Evolutionary conservation across 2,329 filamentous ascomycete genomes (phyloP).

Genomic region (Neospermospora avenae): DNA sequence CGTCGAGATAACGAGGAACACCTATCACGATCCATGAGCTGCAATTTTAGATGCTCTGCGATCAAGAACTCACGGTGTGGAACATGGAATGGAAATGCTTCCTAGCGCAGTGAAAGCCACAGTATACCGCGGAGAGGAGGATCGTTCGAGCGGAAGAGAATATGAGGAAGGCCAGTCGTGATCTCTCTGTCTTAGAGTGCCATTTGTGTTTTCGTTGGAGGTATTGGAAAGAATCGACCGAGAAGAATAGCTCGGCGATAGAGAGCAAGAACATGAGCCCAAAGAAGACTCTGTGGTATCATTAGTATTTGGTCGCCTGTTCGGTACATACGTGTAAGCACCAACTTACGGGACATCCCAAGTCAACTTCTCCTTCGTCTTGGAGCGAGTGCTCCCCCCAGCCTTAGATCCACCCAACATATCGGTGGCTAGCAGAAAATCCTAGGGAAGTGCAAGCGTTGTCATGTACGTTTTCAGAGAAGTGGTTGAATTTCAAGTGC

Average conservation of each 20-base stretch:
- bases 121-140: conserved; percentile 18
- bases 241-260: conserved; percentile 21
- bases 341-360: conserved; percentile 2
- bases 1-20: conserved; percentile 20
- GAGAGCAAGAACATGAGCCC: conserved; percentile 23
- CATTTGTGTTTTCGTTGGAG: conserved; percentile 23
- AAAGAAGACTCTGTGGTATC: conserved; percentile 17
- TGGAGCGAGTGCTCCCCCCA: neutral
- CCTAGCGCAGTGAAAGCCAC: conserved; percentile 18
- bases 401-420: neutral
- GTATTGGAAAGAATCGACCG: conserved; percentile 21
- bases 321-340: neutral
- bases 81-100: conserved; percentile 23
- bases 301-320: neutral
- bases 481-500: neutral
- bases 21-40: neutral
- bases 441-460: neutral
- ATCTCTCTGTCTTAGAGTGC: conserved; percentile 16
- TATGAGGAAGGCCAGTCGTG: conserved; percentile 17
- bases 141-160: conserved; percentile 19
- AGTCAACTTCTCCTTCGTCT: neutral
- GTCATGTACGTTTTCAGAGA: neutral
- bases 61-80: conserved; percentile 13
- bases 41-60: no score
- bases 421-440: neutral